Percentiles rank a stretch among this genome's conserved stretches.
These are phyloP conservation scores for Myrica gale DNA, from an alignment of 306 rosid species.

Conservation along the genomic window DNA sequence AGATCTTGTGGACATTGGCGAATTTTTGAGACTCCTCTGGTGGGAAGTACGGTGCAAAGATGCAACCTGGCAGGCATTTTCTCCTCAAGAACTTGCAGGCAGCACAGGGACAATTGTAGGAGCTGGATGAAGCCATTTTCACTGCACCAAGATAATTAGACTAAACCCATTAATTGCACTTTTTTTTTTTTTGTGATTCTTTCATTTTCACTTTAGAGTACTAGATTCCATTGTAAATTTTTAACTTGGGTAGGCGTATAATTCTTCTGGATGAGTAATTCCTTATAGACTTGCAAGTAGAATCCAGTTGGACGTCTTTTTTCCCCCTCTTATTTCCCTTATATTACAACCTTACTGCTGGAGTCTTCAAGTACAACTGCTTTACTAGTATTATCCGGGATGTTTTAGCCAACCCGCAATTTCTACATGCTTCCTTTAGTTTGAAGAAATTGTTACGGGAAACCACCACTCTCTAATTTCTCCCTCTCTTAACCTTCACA, in stretches of 20 bases:
- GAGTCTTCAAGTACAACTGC: conserved; percentile 6
- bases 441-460: background rate
- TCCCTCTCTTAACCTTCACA: background rate
- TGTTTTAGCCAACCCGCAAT: background rate
- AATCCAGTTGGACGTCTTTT: conserved; percentile 20
- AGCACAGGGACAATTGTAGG: conserved; percentile 87
- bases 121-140: conserved; percentile 66
- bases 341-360: background rate
- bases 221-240: conserved; percentile 18
- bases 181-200: background rate
- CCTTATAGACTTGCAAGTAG: conserved; percentile 1
- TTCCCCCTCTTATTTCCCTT: conserved; percentile 6
- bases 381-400: conserved; percentile 2
- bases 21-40: conserved; percentile 98
- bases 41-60: conserved; percentile 95
- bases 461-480: background rate
- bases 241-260: background rate
- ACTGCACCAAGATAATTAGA: conserved; percentile 21
- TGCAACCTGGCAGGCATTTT: conserved; percentile 93
- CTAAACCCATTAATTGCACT: conserved; percentile 8
- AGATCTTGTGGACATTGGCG: conserved; percentile 91
- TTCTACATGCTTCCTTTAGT: background rate
- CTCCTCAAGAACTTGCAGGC: conserved; percentile 96
- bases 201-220: conserved; percentile 15
- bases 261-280: background rate